These are phyloP conservation scores for Panaeolus cyanescens DNA, from an alignment of 768 basidiomycete genomes.

Conservation along the genomic window DNA sequence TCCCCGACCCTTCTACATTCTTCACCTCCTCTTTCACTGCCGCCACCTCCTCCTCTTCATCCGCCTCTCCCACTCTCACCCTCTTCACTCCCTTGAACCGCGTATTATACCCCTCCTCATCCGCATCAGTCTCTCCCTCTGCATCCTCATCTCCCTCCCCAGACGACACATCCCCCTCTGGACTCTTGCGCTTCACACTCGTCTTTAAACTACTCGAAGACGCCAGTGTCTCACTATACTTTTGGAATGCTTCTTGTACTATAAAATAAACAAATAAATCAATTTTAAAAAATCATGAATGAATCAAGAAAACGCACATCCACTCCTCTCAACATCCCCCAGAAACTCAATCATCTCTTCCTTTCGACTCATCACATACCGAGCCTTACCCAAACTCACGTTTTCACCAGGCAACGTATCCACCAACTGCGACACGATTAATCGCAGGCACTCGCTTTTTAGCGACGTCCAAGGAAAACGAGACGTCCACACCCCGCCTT, in stretches of 20 bases:
- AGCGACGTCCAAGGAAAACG: constrained; percentile 26
- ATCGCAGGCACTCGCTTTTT: constrained; percentile 26
- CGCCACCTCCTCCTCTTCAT: constrained; percentile 7
- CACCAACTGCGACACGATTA: constrained; percentile 22
- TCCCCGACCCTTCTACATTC: neutral
- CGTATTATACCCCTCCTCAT: constrained; percentile 22
- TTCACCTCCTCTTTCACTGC: neutral
- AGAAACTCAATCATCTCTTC: constrained; percentile 29
- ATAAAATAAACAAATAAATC: neutral
- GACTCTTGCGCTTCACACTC: constrained; percentile 3
- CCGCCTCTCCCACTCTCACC: constrained; percentile 17
- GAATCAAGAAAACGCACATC: constrained; percentile 17
- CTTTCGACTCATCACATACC: constrained; percentile 11
- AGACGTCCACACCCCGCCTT: neutral
- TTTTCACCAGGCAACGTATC: constrained; percentile 15
- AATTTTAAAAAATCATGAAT: neutral
- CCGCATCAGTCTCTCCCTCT: neutral
- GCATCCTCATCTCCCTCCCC: constrained; percentile 12
- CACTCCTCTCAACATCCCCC: constrained; percentile 19
- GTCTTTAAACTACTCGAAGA: constrained; percentile 6
- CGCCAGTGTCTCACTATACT: constrained; percentile 3
- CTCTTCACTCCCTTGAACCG: constrained; percentile 27
- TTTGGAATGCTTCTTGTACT: constrained; percentile 9
- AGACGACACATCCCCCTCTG: constrained; percentile 1
- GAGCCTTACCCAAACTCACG: too few species aligned